Evolutionary conservation across 352 stramenopile species (phyloP), one percentile per base, ranked within the genome.

Genomic region (Phytophthora crassamura): DNA sequence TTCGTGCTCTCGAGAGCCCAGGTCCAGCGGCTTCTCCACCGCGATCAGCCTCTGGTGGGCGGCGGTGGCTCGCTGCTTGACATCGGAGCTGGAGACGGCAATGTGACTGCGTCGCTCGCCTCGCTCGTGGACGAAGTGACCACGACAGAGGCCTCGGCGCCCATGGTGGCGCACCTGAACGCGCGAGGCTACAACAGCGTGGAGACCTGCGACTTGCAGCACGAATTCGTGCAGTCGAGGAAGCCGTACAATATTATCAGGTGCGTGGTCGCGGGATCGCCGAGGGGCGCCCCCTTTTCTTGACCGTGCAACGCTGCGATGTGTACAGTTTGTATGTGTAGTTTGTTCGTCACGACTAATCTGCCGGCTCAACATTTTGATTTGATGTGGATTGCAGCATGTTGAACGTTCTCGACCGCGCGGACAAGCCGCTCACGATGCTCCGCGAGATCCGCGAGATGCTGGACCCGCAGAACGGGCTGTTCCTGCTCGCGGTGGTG

Each of bases 201-300:
- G 14, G 72, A 91, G 72, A 91, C 80, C 1, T 80, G 77, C 50
- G 85, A 92, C 39, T 66, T 95, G 34, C 70, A 81, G 25, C 84
- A 92, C 49, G 72, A 83, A 28, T 76, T 88, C 50, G 76, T 95
- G n/a, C 60, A 85, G 42, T 82, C 77, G 38, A 63, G 78, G 18
- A 82, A 86, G 12, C 86, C 83, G 5, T 95, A 88, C 75, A 84
- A 88, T 33, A 80, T 94, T 55, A 94, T 94, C 74, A 94, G 86
- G 86, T 94, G 48, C 42, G 60, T 64, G 14, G 25, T 59, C 35
- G 56, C 53, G 49, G 32, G 12, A 47, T 59, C 42, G 42, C 20
- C 20, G 25, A 40, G 33, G 48, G 25, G 43, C 15, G 54, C 40
- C 52, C 53, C 39, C 59, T 76, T 68, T 76, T 72, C 28, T 66